Percentiles rank a stretch among this genome's conserved stretches.
These are phyloP conservation scores for Sugiyamaella japonica DNA, from an alignment of 1,139 yeast genomes.

Conservation along the genomic window DNA sequence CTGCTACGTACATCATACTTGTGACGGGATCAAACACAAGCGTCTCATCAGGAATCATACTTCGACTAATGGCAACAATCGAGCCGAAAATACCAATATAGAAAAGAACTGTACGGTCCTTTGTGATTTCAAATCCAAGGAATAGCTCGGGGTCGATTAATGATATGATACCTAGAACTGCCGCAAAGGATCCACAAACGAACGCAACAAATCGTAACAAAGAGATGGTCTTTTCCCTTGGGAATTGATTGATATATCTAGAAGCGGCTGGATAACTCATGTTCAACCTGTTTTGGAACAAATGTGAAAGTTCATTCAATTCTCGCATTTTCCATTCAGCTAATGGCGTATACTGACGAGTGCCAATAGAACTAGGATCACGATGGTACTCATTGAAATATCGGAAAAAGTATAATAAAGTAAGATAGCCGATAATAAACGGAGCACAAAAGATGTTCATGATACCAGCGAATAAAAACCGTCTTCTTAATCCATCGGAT, in stretches of 20 bases:
- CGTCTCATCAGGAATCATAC: constrained; percentile 60
- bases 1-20: constrained; percentile 71
- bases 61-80: constrained; percentile 69
- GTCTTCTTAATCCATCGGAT: constrained; percentile 66
- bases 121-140: constrained; percentile 83
- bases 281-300: constrained; percentile 75
- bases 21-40: constrained; percentile 89
- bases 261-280: constrained; percentile 78
- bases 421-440: constrained; percentile 76
- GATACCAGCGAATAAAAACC: constrained; percentile 86
- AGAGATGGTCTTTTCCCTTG: constrained; percentile 73
- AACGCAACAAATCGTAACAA: constrained; percentile 68
- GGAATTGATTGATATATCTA: constrained; percentile 85
- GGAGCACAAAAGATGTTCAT: constrained; percentile 83
- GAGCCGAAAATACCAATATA: constrained; percentile 87
- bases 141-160: constrained; percentile 90
- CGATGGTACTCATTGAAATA: constrained; percentile 91
- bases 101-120: constrained; percentile 77
- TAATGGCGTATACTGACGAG: constrained; percentile 87
- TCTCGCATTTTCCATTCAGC: constrained; percentile 97
- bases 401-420: constrained; percentile 78
- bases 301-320: constrained; percentile 86
- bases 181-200: constrained; percentile 83
- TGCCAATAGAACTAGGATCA: constrained; percentile 81
- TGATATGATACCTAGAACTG: constrained; percentile 80